Evolutionary conservation across 176 grass and related monocot genomes (phyloP).

Genomic region (Tuctoria greenei): DNA sequence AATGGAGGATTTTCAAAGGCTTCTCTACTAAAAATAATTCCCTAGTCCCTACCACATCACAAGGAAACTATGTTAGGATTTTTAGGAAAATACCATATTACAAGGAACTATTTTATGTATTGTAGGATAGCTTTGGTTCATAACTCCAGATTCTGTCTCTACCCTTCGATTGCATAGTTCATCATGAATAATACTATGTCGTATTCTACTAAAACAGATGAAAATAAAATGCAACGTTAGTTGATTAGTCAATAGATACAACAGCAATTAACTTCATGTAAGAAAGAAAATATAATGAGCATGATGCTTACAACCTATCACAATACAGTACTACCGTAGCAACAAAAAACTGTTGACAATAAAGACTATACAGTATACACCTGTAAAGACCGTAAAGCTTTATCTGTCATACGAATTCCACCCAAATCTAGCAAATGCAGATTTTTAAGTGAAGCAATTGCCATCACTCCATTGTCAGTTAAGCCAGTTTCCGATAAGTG

Average conservation of each 20-base stretch:
- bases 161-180: not conserved
- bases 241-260: not conserved
- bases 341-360: not conserved
- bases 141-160: not conserved
- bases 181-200: not conserved
- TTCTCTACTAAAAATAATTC: not conserved
- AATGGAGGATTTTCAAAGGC: conserved; percentile 7
- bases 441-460: conserved; percentile 61
- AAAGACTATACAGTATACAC: conserved; percentile 37
- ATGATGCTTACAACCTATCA: not conserved
- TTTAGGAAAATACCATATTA: not conserved
- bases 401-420: conserved; percentile 64
- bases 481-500: conserved; percentile 63
- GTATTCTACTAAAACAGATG: not conserved
- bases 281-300: not conserved
- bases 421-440: conserved; percentile 69
- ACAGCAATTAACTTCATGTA: too few species aligned
- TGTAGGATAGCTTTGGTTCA: not conserved
- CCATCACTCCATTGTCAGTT: conserved; percentile 67
- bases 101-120: not conserved
- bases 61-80: not conserved
- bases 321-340: not conserved
- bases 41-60: not conserved
- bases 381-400: conserved; percentile 62
- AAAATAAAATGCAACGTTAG: not conserved